Conservation (phyloP, 176 grass and related monocot genomes). For the Eragrostis nindensis region DNA sequence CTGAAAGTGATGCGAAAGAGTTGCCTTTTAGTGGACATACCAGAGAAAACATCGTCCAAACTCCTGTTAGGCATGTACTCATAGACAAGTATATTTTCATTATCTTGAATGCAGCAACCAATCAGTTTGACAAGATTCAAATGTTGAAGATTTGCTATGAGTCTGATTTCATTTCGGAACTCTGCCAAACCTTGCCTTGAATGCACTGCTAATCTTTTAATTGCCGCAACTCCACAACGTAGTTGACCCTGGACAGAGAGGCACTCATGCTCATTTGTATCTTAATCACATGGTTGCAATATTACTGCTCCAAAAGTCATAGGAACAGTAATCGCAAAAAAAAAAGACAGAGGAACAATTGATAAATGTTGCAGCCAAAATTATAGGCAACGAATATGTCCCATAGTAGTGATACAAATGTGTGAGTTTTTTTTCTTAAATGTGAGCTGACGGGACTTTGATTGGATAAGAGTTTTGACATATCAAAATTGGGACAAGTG, state of each 20-base stretch:
- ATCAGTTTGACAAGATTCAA: constrained; percentile 50
- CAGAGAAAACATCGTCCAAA: constrained; percentile 56
- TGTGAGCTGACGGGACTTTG: no score
- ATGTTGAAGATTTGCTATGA: constrained; percentile 53
- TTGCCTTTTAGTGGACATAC: constrained; percentile 25
- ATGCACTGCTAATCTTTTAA: constrained; percentile 40
- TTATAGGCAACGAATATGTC: neutral
- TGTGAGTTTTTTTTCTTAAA: neutral
- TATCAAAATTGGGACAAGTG: no score
- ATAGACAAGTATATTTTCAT: constrained; percentile 52
- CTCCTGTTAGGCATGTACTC: constrained; percentile 49
- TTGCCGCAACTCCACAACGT: constrained; percentile 7
- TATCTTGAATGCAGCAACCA: constrained; percentile 48
- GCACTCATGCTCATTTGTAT: neutral
- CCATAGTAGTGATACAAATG: neutral
- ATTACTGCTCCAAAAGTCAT: neutral
- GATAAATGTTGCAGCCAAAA: no score
- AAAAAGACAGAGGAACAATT: no score
- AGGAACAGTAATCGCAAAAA: no score
- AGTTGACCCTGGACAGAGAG: neutral
- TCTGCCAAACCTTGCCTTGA: constrained; percentile 64
- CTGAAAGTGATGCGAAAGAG: neutral
- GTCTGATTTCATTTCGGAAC: constrained; percentile 55
- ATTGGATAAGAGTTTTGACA: no score
- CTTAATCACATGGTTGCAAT: neutral